Conservation (phyloP, 2,329 filamentous ascomycete species). For the Aspergillus sp. region DNA sequence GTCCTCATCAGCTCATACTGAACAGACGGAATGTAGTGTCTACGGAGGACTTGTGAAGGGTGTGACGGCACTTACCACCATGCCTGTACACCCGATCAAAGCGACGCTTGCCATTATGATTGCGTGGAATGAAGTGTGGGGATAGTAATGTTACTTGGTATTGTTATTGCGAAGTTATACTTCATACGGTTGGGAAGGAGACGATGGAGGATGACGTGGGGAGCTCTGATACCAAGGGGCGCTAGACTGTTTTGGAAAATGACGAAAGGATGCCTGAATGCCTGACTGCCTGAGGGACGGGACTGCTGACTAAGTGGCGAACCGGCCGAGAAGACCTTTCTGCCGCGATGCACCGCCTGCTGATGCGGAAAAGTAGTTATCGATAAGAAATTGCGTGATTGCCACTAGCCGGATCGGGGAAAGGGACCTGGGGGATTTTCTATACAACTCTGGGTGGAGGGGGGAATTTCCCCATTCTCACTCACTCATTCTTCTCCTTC, state of each 20-base stretch:
- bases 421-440: constrained; percentile 26
- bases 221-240: constrained; percentile 15
- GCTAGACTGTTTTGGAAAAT: not conserved
- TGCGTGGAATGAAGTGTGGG: not conserved
- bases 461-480: constrained; percentile 16
- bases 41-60: not conserved
- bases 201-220: constrained; percentile 4
- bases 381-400: constrained; percentile 37
- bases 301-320: not conserved
- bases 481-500: constrained; percentile 20
- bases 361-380: constrained; percentile 1
- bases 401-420: constrained; percentile 30
- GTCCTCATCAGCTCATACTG: constrained; percentile 27
- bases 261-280: not conserved
- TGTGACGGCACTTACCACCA: constrained; percentile 43
- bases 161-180: not conserved
- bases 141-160: not conserved
- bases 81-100: constrained; percentile 47
- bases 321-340: constrained; percentile 16
- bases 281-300: not conserved
- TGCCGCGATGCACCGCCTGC: constrained; percentile 15
- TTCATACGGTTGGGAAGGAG: not conserved
- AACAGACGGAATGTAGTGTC: not conserved
- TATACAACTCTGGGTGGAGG: constrained; percentile 11
- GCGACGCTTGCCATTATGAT: constrained; percentile 44